phyloP scores from a whole-genome alignment of 2,329 filamentous ascomycete genomes.

The Samsoniella hepiali region DNA sequence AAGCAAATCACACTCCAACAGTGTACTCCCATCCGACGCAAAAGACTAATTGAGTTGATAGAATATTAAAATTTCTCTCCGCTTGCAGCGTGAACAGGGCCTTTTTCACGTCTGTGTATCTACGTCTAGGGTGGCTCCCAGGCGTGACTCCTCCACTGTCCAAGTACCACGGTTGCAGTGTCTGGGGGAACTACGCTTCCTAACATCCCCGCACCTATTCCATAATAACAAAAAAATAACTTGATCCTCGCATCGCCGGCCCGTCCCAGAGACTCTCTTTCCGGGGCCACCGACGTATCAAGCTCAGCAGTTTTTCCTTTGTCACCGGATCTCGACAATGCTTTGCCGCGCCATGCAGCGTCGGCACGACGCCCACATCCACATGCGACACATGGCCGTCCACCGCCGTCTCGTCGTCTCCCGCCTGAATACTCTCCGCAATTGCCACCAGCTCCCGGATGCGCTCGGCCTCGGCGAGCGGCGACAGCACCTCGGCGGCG shows the following conservation, averaged over 20 bases:
- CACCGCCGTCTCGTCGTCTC: background rate
- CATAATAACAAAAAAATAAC: background rate
- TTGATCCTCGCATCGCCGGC: constrained; percentile 18
- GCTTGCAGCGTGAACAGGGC: no score
- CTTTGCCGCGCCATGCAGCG: constrained; percentile 19
- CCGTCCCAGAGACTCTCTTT: constrained; percentile 24
- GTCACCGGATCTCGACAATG: constrained; percentile 18
- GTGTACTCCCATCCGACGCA: no score
- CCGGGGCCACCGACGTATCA: constrained; percentile 22
- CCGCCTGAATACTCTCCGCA: constrained; percentile 14
- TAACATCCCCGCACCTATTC: no score
- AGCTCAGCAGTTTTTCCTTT: constrained; percentile 14
- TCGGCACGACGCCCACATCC: constrained; percentile 22
- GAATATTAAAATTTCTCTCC: no score
- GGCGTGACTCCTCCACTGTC: no score
- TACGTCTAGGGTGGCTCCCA: no score
- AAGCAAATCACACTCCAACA: no score
- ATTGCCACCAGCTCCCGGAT: constrained; percentile 19
- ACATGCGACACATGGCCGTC: constrained; percentile 13
- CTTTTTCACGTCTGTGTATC: no score
- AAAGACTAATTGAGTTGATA: no score
- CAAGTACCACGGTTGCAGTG: no score
- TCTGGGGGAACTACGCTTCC: no score
- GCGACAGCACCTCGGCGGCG: background rate
- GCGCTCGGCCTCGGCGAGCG: constrained; percentile 8